Base-by-base conservation (phyloP, 306 rosid species). In the Pachyrhizus erosus region DNA sequence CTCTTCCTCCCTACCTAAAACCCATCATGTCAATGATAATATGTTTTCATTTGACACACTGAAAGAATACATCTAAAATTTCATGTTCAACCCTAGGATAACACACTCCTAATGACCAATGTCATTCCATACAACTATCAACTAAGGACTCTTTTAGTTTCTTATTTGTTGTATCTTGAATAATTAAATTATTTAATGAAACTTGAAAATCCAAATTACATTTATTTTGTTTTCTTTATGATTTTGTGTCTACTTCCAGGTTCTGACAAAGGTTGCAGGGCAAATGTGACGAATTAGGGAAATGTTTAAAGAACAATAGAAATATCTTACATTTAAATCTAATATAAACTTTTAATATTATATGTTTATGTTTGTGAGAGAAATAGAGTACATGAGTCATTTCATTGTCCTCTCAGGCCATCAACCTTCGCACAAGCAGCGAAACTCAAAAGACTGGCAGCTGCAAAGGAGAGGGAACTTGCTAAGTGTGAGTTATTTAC, bases 361-460 rank as follows among this genome's bases (percentile, higher is more conserved):
- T 45, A 31, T 58, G 57, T 58, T 45, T 43, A 5, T 80, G 66
- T 54, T 51, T 54, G 39, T 73, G 37, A 7, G 57, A 11, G 71
- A 31, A 43, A 71, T 12, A 60, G 40, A 24, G 52, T 66, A 24
- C 68, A 73, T 69, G 55, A 76, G 73, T 43, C 54, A 46, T 39
- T 46, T 60, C 21, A 77, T 40, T 82, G 73, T 80, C 45, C 64
- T 74, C 79, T 74, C 82, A 93, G 99, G 89, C 98, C 96, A 51
- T 91, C 97, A 27, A 96, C 97, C 39, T 96, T 93, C 79, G 97
- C 97, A 7, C 99, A 92, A 85, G 97, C 96, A 31, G 93, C 99
- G 9, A 91, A 92, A 60, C 92, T 93, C 79, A 87, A 87, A 86
- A 96, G 99, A 78, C 27, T 69, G 67, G 99, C 97, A 39, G 90